phyloP scores from a whole-genome alignment of 2,329 filamentous ascomycete genomes.

The Sphaerostilbella broomeana region DNA sequence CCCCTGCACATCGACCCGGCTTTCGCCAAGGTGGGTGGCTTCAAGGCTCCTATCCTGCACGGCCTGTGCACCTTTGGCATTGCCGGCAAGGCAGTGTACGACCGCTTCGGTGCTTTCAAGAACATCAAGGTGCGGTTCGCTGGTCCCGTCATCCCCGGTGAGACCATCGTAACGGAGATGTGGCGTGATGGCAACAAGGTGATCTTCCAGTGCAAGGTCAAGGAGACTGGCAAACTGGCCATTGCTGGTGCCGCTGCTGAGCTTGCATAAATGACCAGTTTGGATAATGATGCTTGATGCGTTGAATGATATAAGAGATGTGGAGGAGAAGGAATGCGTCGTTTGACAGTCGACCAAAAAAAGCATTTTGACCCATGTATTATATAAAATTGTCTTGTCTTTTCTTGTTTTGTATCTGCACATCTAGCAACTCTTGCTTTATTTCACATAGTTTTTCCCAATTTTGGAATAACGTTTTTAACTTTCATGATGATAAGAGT shows the following conservation, averaged over 20 bases:
- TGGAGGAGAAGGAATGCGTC: not conserved
- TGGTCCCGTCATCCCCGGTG: conserved; percentile 74
- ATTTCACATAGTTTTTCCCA: too few relatives aligned
- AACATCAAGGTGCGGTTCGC: conserved; percentile 92
- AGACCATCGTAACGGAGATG: conserved; percentile 91
- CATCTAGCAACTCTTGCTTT: too few relatives aligned
- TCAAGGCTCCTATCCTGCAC: conserved; percentile 90
- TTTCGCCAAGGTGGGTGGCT: conserved; percentile 92
- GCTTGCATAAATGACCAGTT: conserved; percentile 46
- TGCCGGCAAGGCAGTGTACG: conserved; percentile 81
- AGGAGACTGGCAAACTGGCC: conserved; percentile 86
- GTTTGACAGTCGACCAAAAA: too few relatives aligned
- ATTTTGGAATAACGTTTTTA: too few relatives aligned
- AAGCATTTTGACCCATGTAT: too few relatives aligned
- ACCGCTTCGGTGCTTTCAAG: conserved; percentile 73
- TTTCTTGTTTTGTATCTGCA: too few relatives aligned
- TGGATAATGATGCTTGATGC: not conserved
- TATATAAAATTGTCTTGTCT: too few relatives aligned
- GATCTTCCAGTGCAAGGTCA: conserved; percentile 80
- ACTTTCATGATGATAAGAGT: too few relatives aligned
- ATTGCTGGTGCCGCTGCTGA: conserved; percentile 78
- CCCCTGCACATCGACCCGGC: conserved; percentile 91
- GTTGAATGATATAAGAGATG: too few relatives aligned
- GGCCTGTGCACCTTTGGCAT: conserved; percentile 95
- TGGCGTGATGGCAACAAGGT: conserved; percentile 80